Evolutionary conservation across 2,329 filamentous ascomycete species (phyloP).

Genomic region (Apiospora aurea): DNA sequence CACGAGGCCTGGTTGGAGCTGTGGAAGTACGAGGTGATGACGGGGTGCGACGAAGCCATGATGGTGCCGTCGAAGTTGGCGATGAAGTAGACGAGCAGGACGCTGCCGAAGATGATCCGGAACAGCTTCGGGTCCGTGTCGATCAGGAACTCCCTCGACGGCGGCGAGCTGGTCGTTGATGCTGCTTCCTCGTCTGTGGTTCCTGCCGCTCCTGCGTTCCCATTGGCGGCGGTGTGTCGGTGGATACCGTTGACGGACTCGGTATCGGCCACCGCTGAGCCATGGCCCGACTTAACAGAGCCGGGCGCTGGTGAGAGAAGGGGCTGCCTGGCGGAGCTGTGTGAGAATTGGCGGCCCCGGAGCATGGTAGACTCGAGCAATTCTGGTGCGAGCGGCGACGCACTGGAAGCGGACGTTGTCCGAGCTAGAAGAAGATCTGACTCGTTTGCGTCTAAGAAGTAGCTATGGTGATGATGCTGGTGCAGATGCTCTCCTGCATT

Average conservation of each 20-base stretch:
- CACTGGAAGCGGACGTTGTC: constrained; percentile 47
- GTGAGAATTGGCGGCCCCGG: constrained; percentile 42
- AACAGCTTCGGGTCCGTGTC: constrained; percentile 59
- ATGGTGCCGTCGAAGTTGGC: constrained; percentile 78
- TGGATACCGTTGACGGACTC: background rate
- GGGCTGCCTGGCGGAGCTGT: constrained; percentile 27
- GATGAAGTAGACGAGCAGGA: constrained; percentile 65
- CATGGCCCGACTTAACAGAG: constrained; percentile 15
- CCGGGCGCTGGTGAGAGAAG: background rate
- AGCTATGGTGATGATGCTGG: background rate
- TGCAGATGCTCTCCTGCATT: background rate
- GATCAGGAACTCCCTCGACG: constrained; percentile 47
- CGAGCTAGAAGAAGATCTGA: constrained; percentile 48
- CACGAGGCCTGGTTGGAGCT: constrained; percentile 82
- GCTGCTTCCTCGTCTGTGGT: background rate
- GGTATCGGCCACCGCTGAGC: constrained; percentile 27
- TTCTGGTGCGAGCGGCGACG: constrained; percentile 51
- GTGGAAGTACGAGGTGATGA: constrained; percentile 81
- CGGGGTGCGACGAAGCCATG: constrained; percentile 82
- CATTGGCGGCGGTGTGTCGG: background rate
- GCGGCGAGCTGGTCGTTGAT: constrained; percentile 4
- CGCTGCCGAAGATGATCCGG: constrained; percentile 67
- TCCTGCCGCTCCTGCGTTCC: background rate
- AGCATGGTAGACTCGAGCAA: constrained; percentile 49
- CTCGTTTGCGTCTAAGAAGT: constrained; percentile 38